Evolutionary conservation across 306 rosid species (phyloP), one percentile per base, ranked within the genome.

Genomic region (Sesbania bispinosa): DNA sequence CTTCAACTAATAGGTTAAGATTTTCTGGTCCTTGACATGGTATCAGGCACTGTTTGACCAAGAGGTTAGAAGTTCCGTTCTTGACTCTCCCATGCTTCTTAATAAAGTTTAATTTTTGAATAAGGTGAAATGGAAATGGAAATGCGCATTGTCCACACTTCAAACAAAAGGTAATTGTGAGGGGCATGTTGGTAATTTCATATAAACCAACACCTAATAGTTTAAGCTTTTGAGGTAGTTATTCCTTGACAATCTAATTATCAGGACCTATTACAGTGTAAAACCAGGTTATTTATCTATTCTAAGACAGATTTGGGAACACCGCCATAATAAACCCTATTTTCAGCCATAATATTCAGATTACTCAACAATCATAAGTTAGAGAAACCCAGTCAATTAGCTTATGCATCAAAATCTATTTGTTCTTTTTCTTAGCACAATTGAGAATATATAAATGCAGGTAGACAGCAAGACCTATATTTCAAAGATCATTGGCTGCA

Each of bases 71-170:
- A 38, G 47, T 52, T 38, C 6, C 18, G 38, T 38, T 14, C 4
- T 6, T 36, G 38, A 10, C 2, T 1, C 6, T 10, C 10, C 38
- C 29, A 33, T 14, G 26, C 74, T 51, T 68, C 51, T 20, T 35
- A 68, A 50, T 7, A 30, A 51, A 68, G 50, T 51, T 33, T 8
- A 51, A 68, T 68, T 68, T 68, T 59, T 35, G 52, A n/a, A 35
- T 11, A n/a, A n/a, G 39, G 26, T 5, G 26, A 35, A 69, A 71
- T 11, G 1, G 7, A 57, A n/a, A n/a, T n/a, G n/a, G n/a, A n/a
- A 13, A 33, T 55, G 1, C 3, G 19, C 21, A 6, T 41, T 16
- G 7, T 41, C 36, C 45, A 55, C n/a, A 0, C 51, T 50, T 67
- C 26, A 36, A 35, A 21, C 19, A 51, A 35, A 33, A 23, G 6